phyloP scores from a whole-genome alignment of 352 stramenopile genomes.

The Phytopythium oedochilum region DNA sequence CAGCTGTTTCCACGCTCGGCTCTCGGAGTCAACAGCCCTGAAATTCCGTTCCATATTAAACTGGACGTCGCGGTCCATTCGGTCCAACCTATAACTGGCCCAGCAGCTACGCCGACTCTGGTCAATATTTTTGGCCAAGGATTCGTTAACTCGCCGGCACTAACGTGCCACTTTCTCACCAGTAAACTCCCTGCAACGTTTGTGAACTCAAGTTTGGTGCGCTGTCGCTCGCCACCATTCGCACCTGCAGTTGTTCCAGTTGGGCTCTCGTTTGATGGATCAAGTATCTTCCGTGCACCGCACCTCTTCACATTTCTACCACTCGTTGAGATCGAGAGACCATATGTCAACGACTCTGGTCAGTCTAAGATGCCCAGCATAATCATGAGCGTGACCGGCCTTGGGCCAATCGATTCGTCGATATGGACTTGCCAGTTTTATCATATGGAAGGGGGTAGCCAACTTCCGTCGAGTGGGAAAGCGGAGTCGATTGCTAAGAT shows the following conservation, averaged over 20 bases:
- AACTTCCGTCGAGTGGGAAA: not conserved
- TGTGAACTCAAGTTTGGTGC: constrained; percentile 34
- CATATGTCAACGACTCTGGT: not conserved
- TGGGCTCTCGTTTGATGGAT: constrained; percentile 19
- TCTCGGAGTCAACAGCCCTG: constrained; percentile 5
- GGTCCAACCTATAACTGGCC: constrained; percentile 18
- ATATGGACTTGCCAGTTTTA: not conserved
- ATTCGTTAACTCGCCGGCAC: constrained; percentile 19
- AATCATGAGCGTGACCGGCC: not conserved
- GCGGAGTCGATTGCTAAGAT: not conserved
- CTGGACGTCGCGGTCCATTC: constrained; percentile 15
- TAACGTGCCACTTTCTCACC: constrained; percentile 24
- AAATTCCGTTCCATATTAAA: constrained; percentile 24
- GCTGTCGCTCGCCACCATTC: constrained; percentile 27
- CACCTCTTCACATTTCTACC: constrained; percentile 19
- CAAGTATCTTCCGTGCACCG: constrained; percentile 10
- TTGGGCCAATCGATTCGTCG: not conserved
- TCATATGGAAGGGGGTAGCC: not conserved
- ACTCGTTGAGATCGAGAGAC: not conserved
- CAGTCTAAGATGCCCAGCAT: not conserved
- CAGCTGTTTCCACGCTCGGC: constrained; percentile 22
- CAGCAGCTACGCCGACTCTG: constrained; percentile 8
- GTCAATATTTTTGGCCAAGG: constrained; percentile 29
- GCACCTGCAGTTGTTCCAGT: constrained; percentile 18
- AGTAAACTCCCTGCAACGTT: constrained; percentile 9